These are phyloP conservation scores for Boletus subparvulus DNA, from an alignment of 768 basidiomycete genomes.

Conservation along the genomic window DNA sequence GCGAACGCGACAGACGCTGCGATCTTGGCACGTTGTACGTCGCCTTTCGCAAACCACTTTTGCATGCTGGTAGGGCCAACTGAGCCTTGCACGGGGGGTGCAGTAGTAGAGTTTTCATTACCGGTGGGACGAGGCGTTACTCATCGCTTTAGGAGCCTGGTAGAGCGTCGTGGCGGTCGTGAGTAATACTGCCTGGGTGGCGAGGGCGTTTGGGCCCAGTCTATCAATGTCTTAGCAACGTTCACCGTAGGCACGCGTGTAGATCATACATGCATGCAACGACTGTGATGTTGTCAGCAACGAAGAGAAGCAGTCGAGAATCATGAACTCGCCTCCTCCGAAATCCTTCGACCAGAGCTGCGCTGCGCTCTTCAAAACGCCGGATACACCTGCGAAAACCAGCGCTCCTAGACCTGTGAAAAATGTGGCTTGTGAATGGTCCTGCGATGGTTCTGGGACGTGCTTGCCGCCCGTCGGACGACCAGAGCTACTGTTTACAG, in stretches of 20 bases:
- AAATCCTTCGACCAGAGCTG: slow-evolving; percentile 33
- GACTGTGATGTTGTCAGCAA: slow-evolving; percentile 12
- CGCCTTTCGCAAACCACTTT: slow-evolving; percentile 22
- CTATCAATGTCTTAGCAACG: slow-evolving; percentile 11
- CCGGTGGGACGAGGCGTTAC: slow-evolving; percentile 24
- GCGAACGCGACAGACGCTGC: slow-evolving; percentile 17
- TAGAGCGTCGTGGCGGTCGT: slow-evolving; percentile 25
- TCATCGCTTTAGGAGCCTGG: slow-evolving; percentile 22
- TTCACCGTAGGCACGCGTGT: neutral
- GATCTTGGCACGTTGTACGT: slow-evolving; percentile 19
- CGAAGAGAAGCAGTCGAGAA: neutral
- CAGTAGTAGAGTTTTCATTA: slow-evolving; percentile 12
- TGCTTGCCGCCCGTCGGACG: neutral
- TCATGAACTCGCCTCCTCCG: slow-evolving; percentile 18
- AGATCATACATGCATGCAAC: slow-evolving; percentile 24
- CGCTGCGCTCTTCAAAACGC: slow-evolving; percentile 25
- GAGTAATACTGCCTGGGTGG: slow-evolving; percentile 27
- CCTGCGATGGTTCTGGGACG: neutral
- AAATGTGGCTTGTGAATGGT: slow-evolving; percentile 1
- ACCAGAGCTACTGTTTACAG: neutral
- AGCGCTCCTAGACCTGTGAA: slow-evolving; percentile 18
- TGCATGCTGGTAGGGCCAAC: slow-evolving; percentile 13
- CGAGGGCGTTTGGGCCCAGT: slow-evolving; percentile 23
- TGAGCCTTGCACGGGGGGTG: neutral
- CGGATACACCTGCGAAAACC: slow-evolving; percentile 16